Percentiles rank a stretch among this genome's conserved stretches.
Conservation (phyloP, 164 flowering plant species). For the Stephania yunnanensis region DNA sequence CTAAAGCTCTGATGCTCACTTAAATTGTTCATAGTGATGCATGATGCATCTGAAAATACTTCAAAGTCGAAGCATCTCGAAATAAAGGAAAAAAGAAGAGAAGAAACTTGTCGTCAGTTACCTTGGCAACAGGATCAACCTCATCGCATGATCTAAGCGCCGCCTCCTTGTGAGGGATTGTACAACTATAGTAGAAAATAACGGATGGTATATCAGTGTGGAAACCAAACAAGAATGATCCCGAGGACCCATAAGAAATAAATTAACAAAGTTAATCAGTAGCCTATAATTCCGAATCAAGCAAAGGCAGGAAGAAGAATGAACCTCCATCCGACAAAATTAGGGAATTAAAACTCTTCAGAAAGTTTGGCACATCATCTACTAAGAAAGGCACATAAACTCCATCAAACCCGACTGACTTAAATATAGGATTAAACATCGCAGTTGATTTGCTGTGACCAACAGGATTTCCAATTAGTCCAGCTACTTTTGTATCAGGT, state of each 20-base stretch:
- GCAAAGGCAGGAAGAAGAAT: no score
- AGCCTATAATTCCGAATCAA: no score
- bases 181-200: constrained; percentile 23
- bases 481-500: constrained; percentile 38
- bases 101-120: constrained; percentile 1
- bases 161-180: constrained; percentile 52
- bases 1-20: background rate
- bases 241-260: no score
- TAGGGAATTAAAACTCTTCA: constrained; percentile 29
- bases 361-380: constrained; percentile 37
- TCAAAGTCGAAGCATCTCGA: no score
- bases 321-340: constrained; percentile 50
- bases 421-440: constrained; percentile 43
- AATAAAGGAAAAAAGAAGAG: no score
- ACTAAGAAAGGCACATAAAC: constrained; percentile 45
- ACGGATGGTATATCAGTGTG: no score
- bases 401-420: constrained; percentile 39
- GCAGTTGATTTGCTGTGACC: constrained; percentile 53
- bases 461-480: constrained; percentile 52
- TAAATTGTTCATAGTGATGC: background rate
- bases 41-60: background rate
- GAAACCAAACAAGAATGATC: no score
- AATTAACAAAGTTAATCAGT: no score
- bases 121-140: constrained; percentile 52
- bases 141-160: constrained; percentile 36